Percentiles rank a stretch among this genome's conserved stretches.
These are phyloP conservation scores for Claviceps humidiphila DNA, from an alignment of 2,329 filamentous ascomycete genomes.

Conservation along the genomic window DNA sequence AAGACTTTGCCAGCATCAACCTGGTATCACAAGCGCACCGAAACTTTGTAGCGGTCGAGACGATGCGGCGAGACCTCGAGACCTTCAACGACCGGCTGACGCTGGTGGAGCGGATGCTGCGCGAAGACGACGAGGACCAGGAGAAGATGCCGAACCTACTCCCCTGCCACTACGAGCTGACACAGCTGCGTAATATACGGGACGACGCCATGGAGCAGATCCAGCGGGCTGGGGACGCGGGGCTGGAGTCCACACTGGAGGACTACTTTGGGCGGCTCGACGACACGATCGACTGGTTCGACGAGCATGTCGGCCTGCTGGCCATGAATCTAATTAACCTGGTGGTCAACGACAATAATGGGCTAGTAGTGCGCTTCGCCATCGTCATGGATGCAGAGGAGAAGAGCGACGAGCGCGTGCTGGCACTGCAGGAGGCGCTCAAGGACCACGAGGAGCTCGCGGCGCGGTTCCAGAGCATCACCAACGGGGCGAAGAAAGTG, in stretches of 20 bases:
- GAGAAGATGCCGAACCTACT: constrained; percentile 89
- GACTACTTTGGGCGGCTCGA: constrained; percentile 84
- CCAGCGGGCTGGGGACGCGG: constrained; percentile 56
- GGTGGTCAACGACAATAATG: constrained; percentile 74
- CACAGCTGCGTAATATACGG: constrained; percentile 79
- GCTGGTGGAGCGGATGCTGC: constrained; percentile 64
- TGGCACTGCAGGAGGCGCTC: constrained; percentile 85
- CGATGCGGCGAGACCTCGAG: constrained; percentile 84
- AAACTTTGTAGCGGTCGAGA: constrained; percentile 88
- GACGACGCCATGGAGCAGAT: constrained; percentile 98
- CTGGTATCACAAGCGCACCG: constrained; percentile 85
- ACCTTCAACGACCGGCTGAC: constrained; percentile 68
- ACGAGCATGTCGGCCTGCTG: constrained; percentile 81
- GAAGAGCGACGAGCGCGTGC: constrained; percentile 84
- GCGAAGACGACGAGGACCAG: constrained; percentile 69
- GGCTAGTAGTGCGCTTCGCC: constrained; percentile 80
- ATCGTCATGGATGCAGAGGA: constrained; percentile 92
- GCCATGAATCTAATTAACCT: constrained; percentile 84
- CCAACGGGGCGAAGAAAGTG: constrained; percentile 79
- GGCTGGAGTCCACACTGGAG: constrained; percentile 68
- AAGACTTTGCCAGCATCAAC: constrained; percentile 89
- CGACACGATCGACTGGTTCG: constrained; percentile 83
- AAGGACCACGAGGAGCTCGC: constrained; percentile 94
- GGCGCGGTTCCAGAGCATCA: constrained; percentile 86
- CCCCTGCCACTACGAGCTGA: constrained; percentile 82